Evolutionary conservation across 257 asterid species (phyloP), one percentile per base, ranked within the genome.

Genomic region (Vinca minor): DNA sequence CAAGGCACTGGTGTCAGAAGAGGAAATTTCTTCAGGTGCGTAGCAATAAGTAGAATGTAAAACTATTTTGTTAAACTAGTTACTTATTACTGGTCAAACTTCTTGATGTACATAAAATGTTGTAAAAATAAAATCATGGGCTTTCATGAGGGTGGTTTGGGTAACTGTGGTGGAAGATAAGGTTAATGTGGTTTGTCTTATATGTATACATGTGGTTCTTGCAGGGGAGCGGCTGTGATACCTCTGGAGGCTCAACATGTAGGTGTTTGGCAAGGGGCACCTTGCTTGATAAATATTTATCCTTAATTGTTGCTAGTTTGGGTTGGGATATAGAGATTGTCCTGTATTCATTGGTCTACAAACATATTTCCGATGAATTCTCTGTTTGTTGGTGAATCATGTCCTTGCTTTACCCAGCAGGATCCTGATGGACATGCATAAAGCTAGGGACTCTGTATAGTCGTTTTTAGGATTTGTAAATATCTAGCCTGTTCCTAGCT

Each of bases 1-100:
- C 98, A n/a, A 87, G 98, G 26, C 98, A 92, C 76, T 89, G 98
- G 98, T 82, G 88, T 74, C 98, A 92, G 85, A 92, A 92, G 73
- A 76, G 98, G 67, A 92, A 89, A 72, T 92, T 85, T 81, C 77
- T 89, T 73, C 98, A 92, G 98, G 98, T 92, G 74, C 78, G 71
- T 76, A 41, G 59, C 45, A 62, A 69, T 23, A 53, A 21, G 42
- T 63, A 61, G 71, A 42, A 63, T 58, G 21, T 71, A 34, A 12
- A 41, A 12, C 38, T 64, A 26, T n/a, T 66, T 67, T 46, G 46
- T 62, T 60, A 62, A 58, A 8, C 54, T n/a, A n/a, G n/a, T n/a
- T n/a, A n/a, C n/a, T n/a, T 68, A 26, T 54, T 17, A 36, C 10
- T 63, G 39, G 14, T 55, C 42, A 48, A 15, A 21, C 21, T n/a